Evolutionary conservation across 2,329 filamentous ascomycete species (phyloP).

Genomic region (Nemania diffusa): DNA sequence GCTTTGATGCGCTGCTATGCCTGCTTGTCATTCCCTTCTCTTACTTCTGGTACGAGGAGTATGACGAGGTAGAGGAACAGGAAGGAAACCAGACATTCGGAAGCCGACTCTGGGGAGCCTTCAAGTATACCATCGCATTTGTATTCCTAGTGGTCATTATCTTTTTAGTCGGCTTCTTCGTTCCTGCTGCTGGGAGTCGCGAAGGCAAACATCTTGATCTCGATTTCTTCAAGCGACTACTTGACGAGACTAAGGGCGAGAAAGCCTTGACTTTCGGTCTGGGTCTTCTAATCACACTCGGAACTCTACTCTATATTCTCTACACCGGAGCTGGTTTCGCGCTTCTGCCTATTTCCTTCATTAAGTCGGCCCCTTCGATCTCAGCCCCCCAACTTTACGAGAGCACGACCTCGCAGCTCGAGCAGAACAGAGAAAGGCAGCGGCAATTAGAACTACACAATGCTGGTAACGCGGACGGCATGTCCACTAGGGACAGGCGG

Average conservation of each 20-base stretch:
- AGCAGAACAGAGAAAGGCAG: conserved; percentile 90
- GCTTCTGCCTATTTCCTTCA: conserved; percentile 86
- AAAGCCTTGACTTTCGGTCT: conserved; percentile 90
- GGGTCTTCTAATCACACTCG: conserved; percentile 87
- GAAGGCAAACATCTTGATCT: conserved; percentile 77
- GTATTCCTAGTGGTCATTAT: conserved; percentile 81
- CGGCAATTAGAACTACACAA: conserved; percentile 89
- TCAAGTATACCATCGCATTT: conserved; percentile 92
- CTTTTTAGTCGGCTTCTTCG: conserved; percentile 93
- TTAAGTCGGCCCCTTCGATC: conserved; percentile 89
- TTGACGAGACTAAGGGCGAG: conserved; percentile 89
- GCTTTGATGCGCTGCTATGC: conserved; percentile 88
- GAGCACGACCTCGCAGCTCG: conserved; percentile 81
- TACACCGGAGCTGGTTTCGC: conserved; percentile 93
- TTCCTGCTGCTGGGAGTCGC: conserved; percentile 78
- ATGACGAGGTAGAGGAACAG: conserved; percentile 88
- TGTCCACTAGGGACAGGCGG: conserved; percentile 86
- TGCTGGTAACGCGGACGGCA: conserved; percentile 75
- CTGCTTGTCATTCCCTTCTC: conserved; percentile 91
- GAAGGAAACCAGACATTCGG: conserved; percentile 77
- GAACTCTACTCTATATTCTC: conserved; percentile 84
- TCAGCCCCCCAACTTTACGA: conserved; percentile 83
- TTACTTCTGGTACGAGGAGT: conserved; percentile 99
- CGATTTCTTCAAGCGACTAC: conserved; percentile 88
- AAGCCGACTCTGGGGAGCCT: conserved; percentile 80